These are phyloP conservation scores for Diaporthe citrichinensis DNA, from an alignment of 2,329 filamentous ascomycete genomes.

Conservation along the genomic window DNA sequence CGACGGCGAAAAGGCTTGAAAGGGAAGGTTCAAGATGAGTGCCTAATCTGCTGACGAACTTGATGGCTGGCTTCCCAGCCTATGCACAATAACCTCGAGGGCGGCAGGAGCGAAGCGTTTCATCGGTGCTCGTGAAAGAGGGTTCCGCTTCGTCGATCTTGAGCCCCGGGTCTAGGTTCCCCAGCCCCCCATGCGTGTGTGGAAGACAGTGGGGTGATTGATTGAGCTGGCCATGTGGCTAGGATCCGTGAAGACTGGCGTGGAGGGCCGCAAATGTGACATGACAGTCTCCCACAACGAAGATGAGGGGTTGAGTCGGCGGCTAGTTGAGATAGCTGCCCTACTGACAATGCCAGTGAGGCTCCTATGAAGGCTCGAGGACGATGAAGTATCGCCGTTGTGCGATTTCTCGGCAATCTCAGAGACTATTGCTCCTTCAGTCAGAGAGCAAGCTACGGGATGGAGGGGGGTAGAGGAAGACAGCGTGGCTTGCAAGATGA, in stretches of 20 bases:
- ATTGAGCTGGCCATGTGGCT: not conserved
- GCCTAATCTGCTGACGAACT: not conserved
- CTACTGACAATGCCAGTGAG: not conserved
- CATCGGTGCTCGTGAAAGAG: constrained; percentile 9
- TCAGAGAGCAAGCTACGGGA: constrained; percentile 14
- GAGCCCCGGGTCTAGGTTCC: not conserved
- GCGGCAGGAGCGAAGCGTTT: constrained; percentile 5
- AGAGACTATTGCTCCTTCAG: constrained; percentile 30
- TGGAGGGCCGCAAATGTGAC: not conserved
- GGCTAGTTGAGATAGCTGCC: not conserved
- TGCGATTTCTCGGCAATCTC: not conserved
- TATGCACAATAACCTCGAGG: not conserved
- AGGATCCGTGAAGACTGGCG: not conserved
- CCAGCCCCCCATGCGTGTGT: no score
- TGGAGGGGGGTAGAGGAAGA: not conserved
- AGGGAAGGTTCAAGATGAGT: not conserved
- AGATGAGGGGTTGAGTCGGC: not conserved
- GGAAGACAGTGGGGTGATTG: not conserved
- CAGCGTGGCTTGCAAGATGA: not conserved
- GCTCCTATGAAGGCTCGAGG: not conserved
- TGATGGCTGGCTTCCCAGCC: constrained; percentile 18
- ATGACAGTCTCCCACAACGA: not conserved
- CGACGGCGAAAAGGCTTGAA: not conserved
- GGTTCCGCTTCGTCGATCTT: not conserved
- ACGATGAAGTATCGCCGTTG: not conserved